phyloP scores from a whole-genome alignment of 208 protist genomes.

The Leishmania gerbilli region DNA sequence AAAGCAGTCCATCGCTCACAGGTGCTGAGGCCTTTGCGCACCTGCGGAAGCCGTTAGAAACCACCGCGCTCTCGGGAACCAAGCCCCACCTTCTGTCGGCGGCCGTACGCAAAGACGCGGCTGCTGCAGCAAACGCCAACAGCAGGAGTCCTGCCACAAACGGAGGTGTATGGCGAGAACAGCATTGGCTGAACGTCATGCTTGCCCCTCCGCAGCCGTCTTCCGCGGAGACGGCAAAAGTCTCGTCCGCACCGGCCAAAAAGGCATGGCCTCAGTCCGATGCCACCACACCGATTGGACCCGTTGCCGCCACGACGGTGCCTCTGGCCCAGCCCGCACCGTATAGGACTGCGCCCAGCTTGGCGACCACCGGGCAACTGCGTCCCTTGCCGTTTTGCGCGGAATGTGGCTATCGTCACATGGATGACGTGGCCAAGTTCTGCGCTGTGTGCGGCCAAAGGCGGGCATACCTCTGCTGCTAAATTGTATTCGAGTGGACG shows the following conservation, averaged over 20 bases:
- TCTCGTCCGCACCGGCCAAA: not conserved
- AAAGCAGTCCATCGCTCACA: not conserved
- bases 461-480: slow-evolving; percentile 38
- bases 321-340: no score
- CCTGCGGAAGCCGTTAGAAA: not conserved
- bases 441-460: slow-evolving; percentile 85
- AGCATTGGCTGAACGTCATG: not conserved
- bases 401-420: slow-evolving; percentile 67
- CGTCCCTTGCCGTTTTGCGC: slow-evolving; percentile 41
- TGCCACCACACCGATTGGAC: not conserved
- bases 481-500: not conserved
- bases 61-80: not conserved
- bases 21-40: not conserved
- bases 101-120: not conserved
- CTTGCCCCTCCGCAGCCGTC: not conserved
- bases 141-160: not conserved
- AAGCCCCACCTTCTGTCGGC: not conserved
- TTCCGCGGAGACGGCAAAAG: not conserved
- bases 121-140: not conserved
- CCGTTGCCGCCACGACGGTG: not conserved
- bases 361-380: not conserved
- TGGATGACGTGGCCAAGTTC: slow-evolving; percentile 75
- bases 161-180: not conserved
- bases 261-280: no score
- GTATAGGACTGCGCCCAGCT: not conserved